A percentile compares a stretch with the other conserved stretches of the same genome.
Evolutionary conservation across 2,329 filamentous ascomycete species (phyloP).

Genomic region (Pyrenophora tritici-repentis): DNA sequence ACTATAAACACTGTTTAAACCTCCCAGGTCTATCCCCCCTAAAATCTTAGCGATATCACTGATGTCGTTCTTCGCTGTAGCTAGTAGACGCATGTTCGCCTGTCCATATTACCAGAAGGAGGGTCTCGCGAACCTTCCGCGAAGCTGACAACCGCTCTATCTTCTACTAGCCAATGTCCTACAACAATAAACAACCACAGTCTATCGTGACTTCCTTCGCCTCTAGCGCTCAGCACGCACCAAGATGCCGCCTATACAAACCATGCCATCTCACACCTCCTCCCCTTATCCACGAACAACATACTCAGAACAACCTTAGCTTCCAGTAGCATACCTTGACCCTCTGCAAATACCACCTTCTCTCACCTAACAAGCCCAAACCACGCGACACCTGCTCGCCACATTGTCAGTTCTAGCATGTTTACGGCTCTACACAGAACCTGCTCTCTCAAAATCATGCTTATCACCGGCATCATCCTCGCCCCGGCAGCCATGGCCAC

Average conservation of each 20-base stretch:
- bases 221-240: neutral
- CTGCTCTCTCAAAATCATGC: slow-evolving; percentile 24
- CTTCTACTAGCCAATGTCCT: no score
- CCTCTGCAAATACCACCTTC: slow-evolving; percentile 3
- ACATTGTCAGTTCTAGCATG: slow-evolving; percentile 17
- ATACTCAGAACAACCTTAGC: slow-evolving; percentile 24
- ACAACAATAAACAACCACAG: neutral
- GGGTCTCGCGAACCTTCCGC: no score
- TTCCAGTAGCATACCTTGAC: slow-evolving; percentile 16
- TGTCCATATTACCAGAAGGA: no score
- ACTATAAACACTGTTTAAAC: no score
- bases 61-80: no score
- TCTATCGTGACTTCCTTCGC: neutral
- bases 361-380: slow-evolving; percentile 4
- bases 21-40: no score
- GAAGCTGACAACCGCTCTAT: neutral
- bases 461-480: slow-evolving; percentile 36
- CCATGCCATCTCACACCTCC: neutral
- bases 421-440: neutral
- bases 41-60: no score
- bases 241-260: neutral
- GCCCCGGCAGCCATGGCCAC: slow-evolving; percentile 26
- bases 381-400: slow-evolving; percentile 2
- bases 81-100: no score
- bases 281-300: slow-evolving; percentile 12